Evolutionary conservation across 768 basidiomycete genomes (phyloP).

Genomic region (Hericium rajendrae): DNA sequence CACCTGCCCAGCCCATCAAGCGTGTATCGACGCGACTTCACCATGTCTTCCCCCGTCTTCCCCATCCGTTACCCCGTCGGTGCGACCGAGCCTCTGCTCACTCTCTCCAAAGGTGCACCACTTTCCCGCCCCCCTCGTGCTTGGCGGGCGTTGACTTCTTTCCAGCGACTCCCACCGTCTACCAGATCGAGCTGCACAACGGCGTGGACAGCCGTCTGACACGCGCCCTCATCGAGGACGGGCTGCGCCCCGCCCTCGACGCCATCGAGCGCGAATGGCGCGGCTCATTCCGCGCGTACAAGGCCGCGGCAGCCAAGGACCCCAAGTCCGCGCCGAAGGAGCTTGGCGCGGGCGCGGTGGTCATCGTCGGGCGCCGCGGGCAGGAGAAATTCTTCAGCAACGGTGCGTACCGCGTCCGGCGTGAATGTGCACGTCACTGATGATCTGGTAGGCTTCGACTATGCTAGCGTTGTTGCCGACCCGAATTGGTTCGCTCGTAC

Average conservation of each 20-base stretch:
- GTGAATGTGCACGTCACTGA: not conserved
- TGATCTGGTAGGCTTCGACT: constrained; percentile 47
- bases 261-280: constrained; percentile 69
- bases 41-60: not conserved
- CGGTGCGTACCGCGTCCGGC: constrained; percentile 30
- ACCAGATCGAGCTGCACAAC: constrained; percentile 78
- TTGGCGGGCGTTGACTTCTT: not conserved
- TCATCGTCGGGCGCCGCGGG: constrained; percentile 63
- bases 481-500: constrained; percentile 59
- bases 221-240: constrained; percentile 43
- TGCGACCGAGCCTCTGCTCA: constrained; percentile 38
- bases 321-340: constrained; percentile 19
- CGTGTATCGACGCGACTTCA: no score
- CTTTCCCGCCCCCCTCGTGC: no score
- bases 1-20: no score
- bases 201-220: constrained; percentile 68
- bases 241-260: constrained; percentile 62
- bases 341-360: constrained; percentile 57
- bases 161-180: constrained; percentile 48
- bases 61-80: not conserved
- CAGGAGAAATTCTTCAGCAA: constrained; percentile 91
- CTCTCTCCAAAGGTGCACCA: constrained; percentile 70
- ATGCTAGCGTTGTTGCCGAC: constrained; percentile 38
- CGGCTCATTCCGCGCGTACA: constrained; percentile 31
- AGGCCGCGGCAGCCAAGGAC: not conserved